Base-by-base conservation (phyloP, 2,329 filamentous ascomycete genomes). In the Aspergillus flavus region DNA sequence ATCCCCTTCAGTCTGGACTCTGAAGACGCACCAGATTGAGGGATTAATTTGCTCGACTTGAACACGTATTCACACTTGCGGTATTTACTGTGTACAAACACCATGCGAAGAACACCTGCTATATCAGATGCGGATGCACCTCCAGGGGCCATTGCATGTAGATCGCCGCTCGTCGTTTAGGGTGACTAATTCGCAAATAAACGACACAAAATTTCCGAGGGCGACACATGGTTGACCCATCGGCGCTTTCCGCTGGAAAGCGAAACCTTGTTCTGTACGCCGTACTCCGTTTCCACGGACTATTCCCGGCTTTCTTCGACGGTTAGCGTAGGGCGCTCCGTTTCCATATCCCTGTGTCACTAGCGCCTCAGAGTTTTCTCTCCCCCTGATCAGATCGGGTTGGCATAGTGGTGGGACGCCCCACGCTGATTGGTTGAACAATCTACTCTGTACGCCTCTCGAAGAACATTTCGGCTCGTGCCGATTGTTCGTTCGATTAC, bases 211-310 rank as follows among this genome's bases (percentile, higher is more conserved):
- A 32, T 50, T 46, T 39, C 53, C 41, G 54, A 52, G 30, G n/a
- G 30, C 28, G 50, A 59, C 58, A 26, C 32, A 36, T 54, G 50
- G 50, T 32, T 46, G 21, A 46, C 12, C 41, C 36, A 58, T 62
- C 60, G 56, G 56, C 10, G 41, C 61, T 62, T 62, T 62, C 61
- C 61, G 61, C 48, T 50, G 61, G 56, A 62, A 58, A 58, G 56
- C 36, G 48, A 62, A 52, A 36, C 36, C 41, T 57, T 45, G 32
- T 41, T 46, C n/a, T 19, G 53, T 14, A 32, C 48, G 46, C 55
- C 39, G 30, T 58, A 45, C 52, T 39, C 34, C 58, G 28, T 54
- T 43, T 48, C 39, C 34, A 62, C 61, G 61, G 61, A 62, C 46
- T 53, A 41, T 58, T 54, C 56, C 55, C 61, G 56, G 61, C n/a